Base-by-base conservation (phyloP, 108 stramenopile species). In the Pseudonitzschia multistriata region DNA sequence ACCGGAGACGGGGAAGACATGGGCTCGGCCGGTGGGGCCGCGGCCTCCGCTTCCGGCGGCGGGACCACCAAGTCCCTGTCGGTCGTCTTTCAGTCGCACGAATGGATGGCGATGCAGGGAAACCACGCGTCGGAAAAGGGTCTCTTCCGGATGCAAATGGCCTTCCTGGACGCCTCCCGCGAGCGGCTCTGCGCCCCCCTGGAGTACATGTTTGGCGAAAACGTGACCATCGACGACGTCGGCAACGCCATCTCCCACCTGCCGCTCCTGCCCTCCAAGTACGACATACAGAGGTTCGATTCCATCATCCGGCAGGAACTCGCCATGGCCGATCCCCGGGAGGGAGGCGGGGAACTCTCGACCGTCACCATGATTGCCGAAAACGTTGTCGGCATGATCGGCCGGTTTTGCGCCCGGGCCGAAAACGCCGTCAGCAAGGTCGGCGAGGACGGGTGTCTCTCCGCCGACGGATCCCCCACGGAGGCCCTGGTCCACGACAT, bases 231-330 rank as follows among this genome's bases (percentile, higher is more conserved):
- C 11, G 89, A 93, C 66, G 89, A 90, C 55, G 72, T 81, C 42
- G 93, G 93, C 29, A 73, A 83, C 17, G 87, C 86, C 1, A 78
- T 86, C 25, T 73, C 75, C 5, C 77, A 85, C 3, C 65, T 89
- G 0, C 84, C 83, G 11, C 73, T 85, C 8, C 65, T 94, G 52
- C 93, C 93, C 25, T 89, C 89, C 8, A 80, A 84, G 25, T 89
- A 88, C 49, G 93, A 94, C 71, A 68, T 94, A 39, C 89, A 88
- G 67, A 88, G 86, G 55, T 67, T 94, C 30, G 93, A 94, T 70
- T 54, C 68, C 13, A 86, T 73, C 67, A 86, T 94, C 72, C 86
- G 90, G 7, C 83, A 90, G 57, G 93, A 94, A 71, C 67, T 94
- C 40, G 77, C 89, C 1, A 66, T 89, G 39, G 89, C 93, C 0